Conservation (phyloP, 805 yeast species). For the Hanseniaspora jakobsenii region DNA sequence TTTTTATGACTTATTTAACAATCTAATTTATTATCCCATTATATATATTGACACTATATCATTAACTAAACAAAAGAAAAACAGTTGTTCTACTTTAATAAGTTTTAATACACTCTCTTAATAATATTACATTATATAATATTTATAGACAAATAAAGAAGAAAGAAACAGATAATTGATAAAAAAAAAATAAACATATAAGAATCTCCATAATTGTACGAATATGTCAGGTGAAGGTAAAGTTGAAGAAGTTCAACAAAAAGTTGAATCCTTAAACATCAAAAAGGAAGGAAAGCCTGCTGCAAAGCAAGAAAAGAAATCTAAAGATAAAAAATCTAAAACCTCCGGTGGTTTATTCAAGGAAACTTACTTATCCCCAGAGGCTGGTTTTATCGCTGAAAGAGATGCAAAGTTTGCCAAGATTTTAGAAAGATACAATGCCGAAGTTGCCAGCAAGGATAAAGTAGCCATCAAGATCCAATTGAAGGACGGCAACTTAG, state of each 20-base stretch:
- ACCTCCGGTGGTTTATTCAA: slow-evolving; percentile 8
- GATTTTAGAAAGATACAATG: slow-evolving; percentile 67
- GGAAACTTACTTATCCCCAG: slow-evolving; percentile 47
- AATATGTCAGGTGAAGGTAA: slow-evolving; percentile 16
- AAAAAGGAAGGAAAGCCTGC: slow-evolving; percentile 20
- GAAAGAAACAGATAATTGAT: too few species aligned
- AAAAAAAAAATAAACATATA: too few species aligned
- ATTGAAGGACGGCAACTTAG: slow-evolving; percentile 71
- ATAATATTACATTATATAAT: too few species aligned
- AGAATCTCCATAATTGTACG: neutral
- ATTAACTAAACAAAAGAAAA: too few species aligned
- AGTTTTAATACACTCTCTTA: too few species aligned
- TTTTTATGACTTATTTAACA: neutral
- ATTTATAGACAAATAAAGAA: too few species aligned
- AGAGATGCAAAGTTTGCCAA: slow-evolving; percentile 71
- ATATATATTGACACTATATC: neutral
- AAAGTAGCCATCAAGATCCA: slow-evolving; percentile 63
- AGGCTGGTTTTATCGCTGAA: slow-evolving; percentile 71
- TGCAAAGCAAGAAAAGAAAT: slow-evolving; percentile 29
- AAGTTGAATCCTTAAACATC: slow-evolving; percentile 32
- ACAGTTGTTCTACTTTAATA: neutral
- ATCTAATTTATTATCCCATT: neutral
- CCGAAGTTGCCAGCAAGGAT: slow-evolving; percentile 48
- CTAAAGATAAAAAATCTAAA: slow-evolving; percentile 31
- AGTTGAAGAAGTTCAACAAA: slow-evolving; percentile 31